Conservation (phyloP, 257 asterid genomes). For the Jaltomata sinuosa region DNA sequence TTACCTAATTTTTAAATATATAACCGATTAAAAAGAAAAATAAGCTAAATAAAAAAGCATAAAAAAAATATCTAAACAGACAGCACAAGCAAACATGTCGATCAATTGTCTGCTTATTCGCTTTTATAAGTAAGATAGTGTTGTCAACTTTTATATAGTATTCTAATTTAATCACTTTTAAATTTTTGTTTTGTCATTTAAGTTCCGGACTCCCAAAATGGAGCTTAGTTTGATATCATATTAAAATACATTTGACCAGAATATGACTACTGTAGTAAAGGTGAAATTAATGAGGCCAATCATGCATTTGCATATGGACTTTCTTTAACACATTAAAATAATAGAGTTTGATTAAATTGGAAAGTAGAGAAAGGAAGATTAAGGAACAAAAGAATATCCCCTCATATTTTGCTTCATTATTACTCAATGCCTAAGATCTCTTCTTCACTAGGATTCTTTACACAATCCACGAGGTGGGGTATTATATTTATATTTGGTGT, state of each 20-base stretch:
- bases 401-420: constrained; percentile 28
- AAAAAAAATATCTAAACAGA: too few species aligned
- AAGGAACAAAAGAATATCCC: constrained; percentile 29
- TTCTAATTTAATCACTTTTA: too few species aligned
- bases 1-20: too few species aligned
- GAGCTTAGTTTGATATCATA: background rate
- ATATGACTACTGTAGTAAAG: background rate
- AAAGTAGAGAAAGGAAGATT: background rate
- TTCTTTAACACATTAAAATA: background rate
- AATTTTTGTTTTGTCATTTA: too few species aligned
- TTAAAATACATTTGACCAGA: background rate
- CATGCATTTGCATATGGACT: background rate
- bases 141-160: too few species aligned
- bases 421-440: constrained; percentile 24
- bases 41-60: too few species aligned
- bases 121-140: too few species aligned
- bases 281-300: background rate
- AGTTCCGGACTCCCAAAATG: too few species aligned
- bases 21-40: too few species aligned
- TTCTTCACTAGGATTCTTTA: constrained; percentile 35
- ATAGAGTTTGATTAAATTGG: background rate
- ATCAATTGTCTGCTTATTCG: too few species aligned
- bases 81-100: too few species aligned
- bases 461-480: constrained; percentile 21
- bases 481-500: background rate